Evolutionary conservation across 208 protist genomes (phyloP), one percentile per base, ranked within the genome.

Genomic region (Leptomonas pyrrhocoris): DNA sequence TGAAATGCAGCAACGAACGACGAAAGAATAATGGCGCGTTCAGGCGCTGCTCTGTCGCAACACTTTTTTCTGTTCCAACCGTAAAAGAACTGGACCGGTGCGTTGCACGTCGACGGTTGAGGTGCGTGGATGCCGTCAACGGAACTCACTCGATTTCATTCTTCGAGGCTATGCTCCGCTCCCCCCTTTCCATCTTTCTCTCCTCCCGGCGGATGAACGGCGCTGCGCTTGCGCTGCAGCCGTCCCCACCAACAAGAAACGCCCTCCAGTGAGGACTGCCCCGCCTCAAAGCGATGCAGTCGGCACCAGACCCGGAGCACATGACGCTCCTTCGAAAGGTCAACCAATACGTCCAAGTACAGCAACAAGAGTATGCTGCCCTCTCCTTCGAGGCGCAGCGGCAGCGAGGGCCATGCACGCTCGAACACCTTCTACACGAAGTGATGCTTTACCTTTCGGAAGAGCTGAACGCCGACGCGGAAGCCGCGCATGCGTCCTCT

Each of bases 321-420:
- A 34, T 21, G 1, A 3, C 25, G 21, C 64, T 67, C 30, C 43
- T 77, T 2, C 50, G 55, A 1, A 16, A 46, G 18, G 51, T 77
- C 2, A 59, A 77, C 15, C 28, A 42, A n/a, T 55, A 61, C 31
- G 64, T 77, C 9, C 23, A 55, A 48, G 48, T n/a, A 38, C 46
- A 51, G 11, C 72, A 62, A n/a, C 30, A 59, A 7, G 31, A 2
- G 30, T 77, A 77, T 42, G 58, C 6, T 8, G 27, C 42, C 0
- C 64, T 71, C 8, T 36, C 56, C 0, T 7, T 38, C 0, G 63
- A 72, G 8, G 64, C 49, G 50, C 72, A 77, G 58, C 72, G 72
- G 1, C 72, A 55, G 11, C 56, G 64, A 21, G 72, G 72, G 4
- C 72, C 72, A 4, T 61, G 56, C 31, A 62, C 68, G 16, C 28